A percentile compares a stretch with the other conserved stretches of the same genome.
Evolutionary conservation across 306 rosid genomes (phyloP).

Genomic region (Gastrolobium bilobum): DNA sequence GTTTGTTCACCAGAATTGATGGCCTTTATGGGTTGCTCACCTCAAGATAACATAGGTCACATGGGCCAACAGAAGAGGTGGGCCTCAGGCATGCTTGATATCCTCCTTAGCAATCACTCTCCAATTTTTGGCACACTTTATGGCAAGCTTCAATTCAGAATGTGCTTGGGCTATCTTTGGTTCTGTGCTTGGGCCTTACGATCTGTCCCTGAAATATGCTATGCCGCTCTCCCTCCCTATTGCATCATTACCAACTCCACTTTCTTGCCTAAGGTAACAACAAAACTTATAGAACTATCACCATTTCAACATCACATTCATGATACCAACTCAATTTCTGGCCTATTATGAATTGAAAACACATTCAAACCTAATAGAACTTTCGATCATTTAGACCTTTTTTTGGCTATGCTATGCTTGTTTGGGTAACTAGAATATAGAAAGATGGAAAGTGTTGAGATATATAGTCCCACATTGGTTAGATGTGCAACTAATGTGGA

Average conservation of each 20-base stretch:
- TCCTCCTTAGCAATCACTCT: conserved; percentile 56
- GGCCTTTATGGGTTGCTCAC: conserved; percentile 71
- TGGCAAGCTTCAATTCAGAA: conserved; percentile 68
- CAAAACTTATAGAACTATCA: too few relatives aligned
- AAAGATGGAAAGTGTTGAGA: too few relatives aligned
- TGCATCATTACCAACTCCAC: conserved; percentile 68
- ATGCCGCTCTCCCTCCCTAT: conserved; percentile 64
- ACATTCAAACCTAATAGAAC: too few relatives aligned
- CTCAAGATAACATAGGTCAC: conserved; percentile 48
- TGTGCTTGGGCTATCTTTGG: conserved; percentile 63
- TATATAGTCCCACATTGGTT: too few relatives aligned
- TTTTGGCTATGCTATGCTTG: too few relatives aligned
- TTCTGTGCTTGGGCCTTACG: conserved; percentile 47
- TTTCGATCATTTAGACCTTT: too few relatives aligned
- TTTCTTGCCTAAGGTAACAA: conserved; percentile 70
- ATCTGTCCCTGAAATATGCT: conserved; percentile 57
- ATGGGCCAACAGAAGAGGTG: conserved; percentile 73
- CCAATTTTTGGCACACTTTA: conserved; percentile 59
- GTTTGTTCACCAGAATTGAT: conserved; percentile 49
- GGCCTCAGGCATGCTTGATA: conserved; percentile 63
- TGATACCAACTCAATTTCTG: too few relatives aligned
- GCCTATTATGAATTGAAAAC: too few relatives aligned
- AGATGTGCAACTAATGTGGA: too few relatives aligned
- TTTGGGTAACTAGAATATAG: too few relatives aligned
- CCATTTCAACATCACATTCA: too few relatives aligned